Evolutionary conservation across 768 basidiomycete genomes (phyloP).

Genomic region (Boletus coccyginus): DNA sequence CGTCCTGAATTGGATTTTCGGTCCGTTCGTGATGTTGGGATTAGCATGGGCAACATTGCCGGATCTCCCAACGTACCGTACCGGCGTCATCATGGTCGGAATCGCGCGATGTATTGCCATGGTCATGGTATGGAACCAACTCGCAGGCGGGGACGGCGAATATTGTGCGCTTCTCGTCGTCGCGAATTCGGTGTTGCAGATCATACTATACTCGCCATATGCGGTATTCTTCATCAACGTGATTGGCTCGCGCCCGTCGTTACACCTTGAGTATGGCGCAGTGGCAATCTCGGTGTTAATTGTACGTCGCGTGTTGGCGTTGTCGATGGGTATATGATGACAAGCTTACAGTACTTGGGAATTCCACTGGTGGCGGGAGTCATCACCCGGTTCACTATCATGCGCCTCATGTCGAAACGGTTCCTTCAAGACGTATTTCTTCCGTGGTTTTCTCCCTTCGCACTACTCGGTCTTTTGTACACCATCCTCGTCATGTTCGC

Average conservation of each 20-base stretch:
- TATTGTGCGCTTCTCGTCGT: conserved; percentile 81
- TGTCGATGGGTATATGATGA: neutral
- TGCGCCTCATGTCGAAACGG: conserved; percentile 40
- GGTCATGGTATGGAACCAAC: conserved; percentile 81
- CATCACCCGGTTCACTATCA: conserved; percentile 59
- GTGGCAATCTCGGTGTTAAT: conserved; percentile 71
- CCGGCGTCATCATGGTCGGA: conserved; percentile 82
- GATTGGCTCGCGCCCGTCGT: conserved; percentile 46
- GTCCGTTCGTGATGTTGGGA: conserved; percentile 81
- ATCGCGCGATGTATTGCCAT: conserved; percentile 43
- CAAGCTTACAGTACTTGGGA: conserved; percentile 61
- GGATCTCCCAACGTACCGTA: conserved; percentile 69
- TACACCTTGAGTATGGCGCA: conserved; percentile 51
- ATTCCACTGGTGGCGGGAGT: conserved; percentile 75
- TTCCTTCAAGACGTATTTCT: conserved; percentile 61
- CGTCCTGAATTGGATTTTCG: conserved; percentile 76
- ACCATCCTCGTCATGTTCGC: conserved; percentile 78
- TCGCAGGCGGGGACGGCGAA: conserved; percentile 65
- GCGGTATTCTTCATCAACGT: conserved; percentile 72
- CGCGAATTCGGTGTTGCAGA: conserved; percentile 77
- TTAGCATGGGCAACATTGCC: conserved; percentile 84
- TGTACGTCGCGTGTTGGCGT: conserved; percentile 40
- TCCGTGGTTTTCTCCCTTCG: conserved; percentile 64
- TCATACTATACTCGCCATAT: conserved; percentile 65
- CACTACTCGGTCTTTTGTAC: conserved; percentile 76